Evolutionary conservation across 768 basidiomycete species (phyloP), one percentile per base, ranked within the genome.

Genomic region (Auriculariales sp.): DNA sequence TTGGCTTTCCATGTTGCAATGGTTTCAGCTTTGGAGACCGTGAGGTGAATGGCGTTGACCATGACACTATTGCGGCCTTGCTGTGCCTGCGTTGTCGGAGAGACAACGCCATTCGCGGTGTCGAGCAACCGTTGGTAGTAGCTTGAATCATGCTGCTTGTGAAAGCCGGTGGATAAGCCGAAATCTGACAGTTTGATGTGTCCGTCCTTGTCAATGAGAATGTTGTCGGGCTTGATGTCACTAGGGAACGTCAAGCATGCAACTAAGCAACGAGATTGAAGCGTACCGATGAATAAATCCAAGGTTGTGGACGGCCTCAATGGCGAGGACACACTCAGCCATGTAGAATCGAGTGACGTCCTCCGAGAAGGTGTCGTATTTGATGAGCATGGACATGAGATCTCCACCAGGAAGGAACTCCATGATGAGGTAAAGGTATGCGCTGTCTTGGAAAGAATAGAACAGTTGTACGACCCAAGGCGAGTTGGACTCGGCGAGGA

Each of bases 1-100:
- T 98, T 99, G 11, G 93, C 94, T 64, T 97, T 98, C 95, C 94
- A 99, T 0, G 95, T 98, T 30, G 90, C 90, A 53, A 98, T 97
- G 59, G 84, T 79, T 59, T 90, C 86, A 63, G 89, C 93, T 60
- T 77, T 87, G 29, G 86, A 79, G 79, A 98, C 94, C 0, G 94
- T 97, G 51, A 98, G 65, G 59, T 98, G 89, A 59, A 98, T 99
- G 10, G 92, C 83, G 62, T 97, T 95, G 57, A 98, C 89, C 83
- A 87, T 88, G 34, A 97, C 93, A 55, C 89, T 93, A 65, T 99
- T 98, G 58, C 94, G 71, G 2, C 83, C 73, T 5, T 73, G 61
- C 61, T 79, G 77, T 46, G 69, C 66, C 4, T 67, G 62, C 9
- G 52, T 52, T 28, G 52, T 46, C 29, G 57, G 46, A 25, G 52